Base-by-base conservation (phyloP, 2,329 filamentous ascomycete genomes). In the Exserohilum turcica region DNA sequence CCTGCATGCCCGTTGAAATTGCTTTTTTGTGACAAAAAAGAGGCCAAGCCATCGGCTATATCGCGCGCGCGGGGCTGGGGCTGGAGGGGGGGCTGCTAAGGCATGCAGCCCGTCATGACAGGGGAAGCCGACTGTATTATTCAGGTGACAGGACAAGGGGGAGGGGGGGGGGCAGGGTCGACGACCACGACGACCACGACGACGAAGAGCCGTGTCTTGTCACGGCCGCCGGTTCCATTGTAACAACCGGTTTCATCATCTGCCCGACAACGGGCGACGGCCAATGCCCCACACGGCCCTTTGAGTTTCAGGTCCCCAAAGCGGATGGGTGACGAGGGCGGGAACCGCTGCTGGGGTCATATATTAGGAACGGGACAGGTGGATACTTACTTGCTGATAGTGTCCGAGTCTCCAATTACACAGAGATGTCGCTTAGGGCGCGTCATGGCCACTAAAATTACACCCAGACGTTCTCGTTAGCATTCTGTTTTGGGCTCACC, bases 351-450 rank as follows among this genome's bases (percentile, higher is more conserved):
- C 31, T 18, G 37, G 51, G 44, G 35, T 39, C 15, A 48, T 50
- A 15, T 15, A 55, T 24, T 47, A 27, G 47, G 52, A 35, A 54
- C 33, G 13, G 29, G 18, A 42, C 33, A 21, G 37, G 31, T 28
- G 31, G 19, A 21, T 13, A 49, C 90, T 84, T 80, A 96, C 90
- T 84, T 86, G 75, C 88, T 87, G 49, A 96, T 90, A 3, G 93
- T 97, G 73, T 97, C 94, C 54, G 91, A 94, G 74, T 99, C 94
- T 38, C 93, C 94, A 66, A 97, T 88, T 15, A 99, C 84, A 58
- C 90, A 94, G 37, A 99, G 80, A 70, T 94, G 93, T 64, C 94
- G 85, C 78, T 90, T 93, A 5, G 94, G 91, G 61, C 94, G 86
- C 57, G 94, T 99, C 92, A 99, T 97, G 47, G 94, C 93, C 65